phyloP scores from a whole-genome alignment of 2,329 filamentous ascomycete species.

The Claviceps citrina region DNA sequence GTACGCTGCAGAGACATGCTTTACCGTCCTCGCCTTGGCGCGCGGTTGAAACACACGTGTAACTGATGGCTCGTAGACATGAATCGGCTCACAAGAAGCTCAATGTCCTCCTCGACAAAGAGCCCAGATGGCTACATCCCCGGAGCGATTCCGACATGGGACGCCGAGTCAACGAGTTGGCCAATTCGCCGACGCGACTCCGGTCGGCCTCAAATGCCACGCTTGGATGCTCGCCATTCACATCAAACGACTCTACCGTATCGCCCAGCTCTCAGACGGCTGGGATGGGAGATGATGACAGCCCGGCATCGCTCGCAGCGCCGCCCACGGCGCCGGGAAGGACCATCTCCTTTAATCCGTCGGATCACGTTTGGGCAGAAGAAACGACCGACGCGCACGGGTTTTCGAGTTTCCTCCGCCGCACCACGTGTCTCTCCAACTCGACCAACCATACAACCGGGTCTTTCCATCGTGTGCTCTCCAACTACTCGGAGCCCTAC shows the following conservation, averaged over 20 bases:
- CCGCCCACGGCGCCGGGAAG: not conserved
- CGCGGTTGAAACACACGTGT: too few relatives aligned
- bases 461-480: constrained; percentile 19
- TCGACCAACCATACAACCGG: constrained; percentile 25
- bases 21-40: too few relatives aligned
- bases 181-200: constrained; percentile 22
- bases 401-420: constrained; percentile 17
- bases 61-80: constrained; percentile 22
- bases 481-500: constrained; percentile 19
- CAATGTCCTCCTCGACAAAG: constrained; percentile 39
- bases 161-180: constrained; percentile 31
- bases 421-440: constrained; percentile 21
- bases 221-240: not conserved
- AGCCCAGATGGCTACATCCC: constrained; percentile 42
- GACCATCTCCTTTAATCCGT: not conserved
- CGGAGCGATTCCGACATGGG: constrained; percentile 35
- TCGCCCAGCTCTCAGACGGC: constrained; percentile 4
- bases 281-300: constrained; percentile 3
- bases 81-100: constrained; percentile 46
- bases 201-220: not conserved
- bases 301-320: constrained; percentile 3
- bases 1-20: constrained; percentile 24
- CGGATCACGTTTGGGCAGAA: not conserved
- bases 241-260: not conserved
- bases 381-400: not conserved